Evolutionary conservation across 2,329 filamentous ascomycete genomes (phyloP), one percentile per base, ranked within the genome.

Genomic region (Penicillium sp.): DNA sequence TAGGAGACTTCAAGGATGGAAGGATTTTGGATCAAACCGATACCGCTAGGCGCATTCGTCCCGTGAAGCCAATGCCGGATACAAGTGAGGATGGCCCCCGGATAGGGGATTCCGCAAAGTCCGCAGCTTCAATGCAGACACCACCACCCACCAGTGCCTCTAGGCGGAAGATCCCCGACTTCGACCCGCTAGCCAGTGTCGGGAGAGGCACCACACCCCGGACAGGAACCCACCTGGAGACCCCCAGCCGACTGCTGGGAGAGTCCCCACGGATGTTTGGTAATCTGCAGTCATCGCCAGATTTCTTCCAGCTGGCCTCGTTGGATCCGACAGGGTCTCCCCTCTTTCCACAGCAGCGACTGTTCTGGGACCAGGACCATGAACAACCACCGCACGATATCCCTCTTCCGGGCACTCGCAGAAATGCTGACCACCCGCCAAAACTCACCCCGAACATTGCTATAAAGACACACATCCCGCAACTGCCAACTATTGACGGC

Each of bases 61-160:
- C 67, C 3, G 54, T 67, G 25, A 75, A 67, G 51, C 69, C 68
- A 8, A 62, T 69, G 54, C 64, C 62, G 39, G 52, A 57, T 42
- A 39, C 63, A 53, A 55, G 60, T 42, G 70, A 76, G 44, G 69
- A 75, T 54, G 70, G 67, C 10, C 68, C 71, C 21, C 68, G 67
- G 16, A 69, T 72, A 16, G 67, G 72, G 46, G 70, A 70, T 45
- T 74, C 74, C 13, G 68, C 71, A 57, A 77, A 74, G 53, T 78
- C 76, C 9, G 77, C 77, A 27, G 76, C 76, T 33, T 77, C 76
- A 14, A 85, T 86, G 77, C 84, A 87, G 71, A 87, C 85, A 13
- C 85, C 85, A 33, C 85, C 85, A 49, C 84, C 85, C 3, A 86
- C 84, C 26, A 79, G 84, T 70, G 83, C 83, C 19, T 82, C 80